phyloP scores from a whole-genome alignment of 768 basidiomycete species.

The Kwoniella mangroviensis region DNA sequence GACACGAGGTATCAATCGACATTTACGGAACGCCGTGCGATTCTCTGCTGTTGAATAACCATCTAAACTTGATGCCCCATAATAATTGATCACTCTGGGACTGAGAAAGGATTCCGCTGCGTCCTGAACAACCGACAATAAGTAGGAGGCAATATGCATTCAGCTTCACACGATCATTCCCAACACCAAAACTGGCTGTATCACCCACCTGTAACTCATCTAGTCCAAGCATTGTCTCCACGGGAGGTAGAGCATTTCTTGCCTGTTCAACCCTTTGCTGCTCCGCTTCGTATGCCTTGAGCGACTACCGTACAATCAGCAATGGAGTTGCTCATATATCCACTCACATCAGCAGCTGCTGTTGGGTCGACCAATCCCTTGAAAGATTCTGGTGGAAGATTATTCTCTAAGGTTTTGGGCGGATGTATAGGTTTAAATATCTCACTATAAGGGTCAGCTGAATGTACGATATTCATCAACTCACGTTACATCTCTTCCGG shows the following conservation, averaged over 20 bases:
- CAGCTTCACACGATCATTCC: too few species aligned
- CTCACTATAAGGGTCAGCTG: constrained; percentile 25
- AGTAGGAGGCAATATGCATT: neutral
- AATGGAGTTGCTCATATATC: neutral
- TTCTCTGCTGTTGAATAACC: constrained; percentile 39
- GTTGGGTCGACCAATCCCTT: constrained; percentile 49
- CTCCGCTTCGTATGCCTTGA: constrained; percentile 39
- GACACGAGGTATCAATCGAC: constrained; percentile 55
- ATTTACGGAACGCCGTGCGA: constrained; percentile 42
- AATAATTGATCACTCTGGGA: constrained; percentile 37
- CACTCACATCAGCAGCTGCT: constrained; percentile 34
- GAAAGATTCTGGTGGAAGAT: constrained; percentile 40
- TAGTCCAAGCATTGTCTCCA: constrained; percentile 50
- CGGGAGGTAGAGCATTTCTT: constrained; percentile 41
- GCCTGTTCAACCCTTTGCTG: constrained; percentile 31
- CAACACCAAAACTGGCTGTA: too few species aligned
- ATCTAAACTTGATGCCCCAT: constrained; percentile 34
- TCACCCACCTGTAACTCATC: constrained; percentile 53
- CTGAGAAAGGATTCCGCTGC: constrained; percentile 42
- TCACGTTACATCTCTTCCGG: constrained; percentile 54
- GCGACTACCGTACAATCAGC: constrained; percentile 12
- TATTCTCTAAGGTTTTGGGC: constrained; percentile 46
- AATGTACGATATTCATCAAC: constrained; percentile 13
- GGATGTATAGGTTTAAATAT: constrained; percentile 53
- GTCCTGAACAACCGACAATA: constrained; percentile 22